These are phyloP conservation scores for Suhomyces bokatorum DNA, from an alignment of 1,139 yeast genomes.

Conservation along the genomic window DNA sequence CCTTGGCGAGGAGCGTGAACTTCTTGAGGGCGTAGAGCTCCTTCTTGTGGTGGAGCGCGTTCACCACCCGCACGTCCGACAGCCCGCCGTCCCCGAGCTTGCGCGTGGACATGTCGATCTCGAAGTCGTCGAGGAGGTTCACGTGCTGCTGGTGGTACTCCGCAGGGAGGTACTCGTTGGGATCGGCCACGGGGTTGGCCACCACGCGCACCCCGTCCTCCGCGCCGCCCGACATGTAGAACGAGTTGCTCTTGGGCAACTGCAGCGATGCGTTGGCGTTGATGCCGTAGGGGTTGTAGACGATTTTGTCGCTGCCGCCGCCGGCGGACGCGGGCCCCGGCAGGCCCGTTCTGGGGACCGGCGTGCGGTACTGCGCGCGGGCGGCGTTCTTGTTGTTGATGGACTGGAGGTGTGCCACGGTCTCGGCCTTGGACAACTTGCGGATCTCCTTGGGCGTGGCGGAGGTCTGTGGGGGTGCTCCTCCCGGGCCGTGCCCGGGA, in stretches of 20 bases:
- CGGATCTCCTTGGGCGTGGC: constrained; percentile 23
- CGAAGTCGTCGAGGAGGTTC: constrained; percentile 59
- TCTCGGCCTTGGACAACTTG: constrained; percentile 39
- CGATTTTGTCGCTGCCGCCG: constrained; percentile 34
- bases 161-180: constrained; percentile 62
- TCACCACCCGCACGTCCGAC: constrained; percentile 59
- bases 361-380: constrained; percentile 11
- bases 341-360: constrained; percentile 2
- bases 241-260: constrained; percentile 40
- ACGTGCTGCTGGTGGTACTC: constrained; percentile 53
- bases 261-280: constrained; percentile 39
- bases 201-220: constrained; percentile 46
- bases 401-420: constrained; percentile 40
- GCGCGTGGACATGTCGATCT: constrained; percentile 48
- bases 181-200: constrained; percentile 66
- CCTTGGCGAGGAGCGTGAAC: constrained; percentile 60
- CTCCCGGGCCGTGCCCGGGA: constrained; percentile 5
- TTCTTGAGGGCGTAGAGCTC: constrained; percentile 60
- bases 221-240: constrained; percentile 44
- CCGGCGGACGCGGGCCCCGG: constrained; percentile 1
- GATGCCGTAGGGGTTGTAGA: constrained; percentile 49
- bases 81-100: constrained; percentile 75
- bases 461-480: too few relatives aligned
- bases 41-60: constrained; percentile 43
- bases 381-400: constrained; percentile 35